Evolutionary conservation across 2,329 filamentous ascomycete species (phyloP), one percentile per base, ranked within the genome.

Genomic region (Byssothecium circinans): DNA sequence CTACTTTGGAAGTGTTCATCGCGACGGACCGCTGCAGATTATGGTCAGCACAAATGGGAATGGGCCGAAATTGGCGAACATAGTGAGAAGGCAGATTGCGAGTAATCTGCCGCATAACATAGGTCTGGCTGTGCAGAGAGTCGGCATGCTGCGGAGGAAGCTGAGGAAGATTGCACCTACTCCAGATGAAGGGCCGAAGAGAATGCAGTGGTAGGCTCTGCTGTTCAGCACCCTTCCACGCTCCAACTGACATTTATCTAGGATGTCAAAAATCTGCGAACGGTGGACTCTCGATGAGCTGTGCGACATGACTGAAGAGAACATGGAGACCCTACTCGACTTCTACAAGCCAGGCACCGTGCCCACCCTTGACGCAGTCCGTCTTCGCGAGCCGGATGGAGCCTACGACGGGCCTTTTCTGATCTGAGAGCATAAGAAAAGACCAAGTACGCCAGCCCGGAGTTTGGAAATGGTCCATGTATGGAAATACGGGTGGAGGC

Each of bases 31-130:
- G 5, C 74, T 99, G 51, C 94, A 99, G 76, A 87, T 99, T 64
- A 99, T 99, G 94, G 92, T 99, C 60, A 95, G 89, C 75, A 99
- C 94, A 29, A 99, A 97, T 69, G 94, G 94, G 43, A 96, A 96
- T 68, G 94, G 94, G 0, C 94, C 94, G 0, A 86, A 92, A 67
- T 75, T 99, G 54, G 94, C 94, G 8, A 92, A 89, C 58, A 85
- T 91, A 39, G 88, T 99, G 41, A 79, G 92, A 44, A 82, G 87
- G 66, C 84, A 88, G 66, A 96, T 99, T 56, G 91, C 90, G 15
- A 80, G 77, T 17, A 79, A 78, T 40, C 74, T 99, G 47, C 94
- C 94, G 1, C 74, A 76, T 15, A 90, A 94, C 56, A 87, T 89
- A 23, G 94, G 94, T 8, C 84, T 86, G 40, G 94, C 94, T 6